These are phyloP conservation scores for Aspergillus heteromorphus DNA, from an alignment of 495 filamentous ascomycete genomes.

Conservation along the genomic window DNA sequence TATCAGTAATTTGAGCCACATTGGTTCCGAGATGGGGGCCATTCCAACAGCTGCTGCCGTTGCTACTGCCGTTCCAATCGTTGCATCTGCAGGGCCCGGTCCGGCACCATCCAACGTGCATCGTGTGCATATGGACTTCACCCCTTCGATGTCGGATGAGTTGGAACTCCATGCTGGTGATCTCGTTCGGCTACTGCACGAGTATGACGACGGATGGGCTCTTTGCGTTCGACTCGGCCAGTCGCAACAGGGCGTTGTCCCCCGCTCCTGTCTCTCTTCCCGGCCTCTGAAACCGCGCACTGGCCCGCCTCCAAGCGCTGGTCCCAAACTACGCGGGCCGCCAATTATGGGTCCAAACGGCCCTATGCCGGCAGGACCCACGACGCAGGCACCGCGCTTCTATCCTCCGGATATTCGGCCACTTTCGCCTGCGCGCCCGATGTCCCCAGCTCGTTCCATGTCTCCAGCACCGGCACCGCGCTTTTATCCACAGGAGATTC, in stretches of 20 bases:
- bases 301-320: slow-evolving; percentile 47
- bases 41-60: slow-evolving; percentile 29
- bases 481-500: slow-evolving; percentile 35
- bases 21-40: slow-evolving; percentile 27
- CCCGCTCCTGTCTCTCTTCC: slow-evolving; percentile 88
- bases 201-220: slow-evolving; percentile 99
- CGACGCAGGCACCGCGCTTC: slow-evolving; percentile 27
- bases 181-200: slow-evolving; percentile 81
- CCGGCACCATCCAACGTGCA: slow-evolving; percentile 57
- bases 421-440: slow-evolving; percentile 35
- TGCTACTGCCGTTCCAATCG: slow-evolving; percentile 21
- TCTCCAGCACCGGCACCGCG: slow-evolving; percentile 27
- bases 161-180: slow-evolving; percentile 72
- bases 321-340: slow-evolving; percentile 41
- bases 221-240: slow-evolving; percentile 89
- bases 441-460: slow-evolving; percentile 34
- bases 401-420: slow-evolving; percentile 38
- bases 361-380: slow-evolving; percentile 35
- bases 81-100: slow-evolving; percentile 32
- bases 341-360: slow-evolving; percentile 50
- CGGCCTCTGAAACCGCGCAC: slow-evolving; percentile 84
- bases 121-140: slow-evolving; percentile 93
- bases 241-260: slow-evolving; percentile 86
- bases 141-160: slow-evolving; percentile 88
- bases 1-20: slow-evolving; percentile 13